phyloP scores from a whole-genome alignment of 2,329 filamentous ascomycete species.

The Aspergillus arachidicola region DNA sequence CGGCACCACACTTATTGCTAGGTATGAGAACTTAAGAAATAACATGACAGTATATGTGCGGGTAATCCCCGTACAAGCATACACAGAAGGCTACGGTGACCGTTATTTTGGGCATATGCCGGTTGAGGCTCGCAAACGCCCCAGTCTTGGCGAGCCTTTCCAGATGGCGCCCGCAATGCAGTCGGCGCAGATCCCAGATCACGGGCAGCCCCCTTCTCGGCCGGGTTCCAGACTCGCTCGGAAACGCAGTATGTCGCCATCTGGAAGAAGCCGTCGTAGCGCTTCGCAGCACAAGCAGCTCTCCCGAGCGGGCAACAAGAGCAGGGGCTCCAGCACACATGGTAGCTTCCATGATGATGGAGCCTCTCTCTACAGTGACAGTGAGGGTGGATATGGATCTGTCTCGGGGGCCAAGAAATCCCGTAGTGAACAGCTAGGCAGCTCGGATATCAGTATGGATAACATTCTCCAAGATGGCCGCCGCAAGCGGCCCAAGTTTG shows the following conservation, averaged over 20 bases:
- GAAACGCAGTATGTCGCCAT: constrained; percentile 77
- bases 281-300: constrained; percentile 74
- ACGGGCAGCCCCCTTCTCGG: constrained; percentile 65
- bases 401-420: constrained; percentile 70
- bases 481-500: constrained; percentile 90
- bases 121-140: constrained; percentile 56
- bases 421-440: constrained; percentile 82
- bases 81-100: constrained; percentile 49
- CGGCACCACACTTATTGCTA: constrained; percentile 88
- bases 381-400: constrained; percentile 77
- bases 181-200: constrained; percentile 54
- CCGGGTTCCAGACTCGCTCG: constrained; percentile 71
- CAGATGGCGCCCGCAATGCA: constrained; percentile 62
- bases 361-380: constrained; percentile 79
- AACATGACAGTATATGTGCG: constrained; percentile 94
- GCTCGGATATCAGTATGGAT: constrained; percentile 95
- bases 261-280: constrained; percentile 73
- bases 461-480: constrained; percentile 98
- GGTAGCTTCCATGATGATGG: constrained; percentile 69
- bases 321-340: constrained; percentile 63
- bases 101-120: constrained; percentile 52
- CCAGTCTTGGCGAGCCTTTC: constrained; percentile 65
- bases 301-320: constrained; percentile 69
- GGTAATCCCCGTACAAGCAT: constrained; percentile 66
- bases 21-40: constrained; percentile 92